phyloP scores from a whole-genome alignment of 495 filamentous ascomycete genomes.

The Lepidopterella palustris region DNA sequence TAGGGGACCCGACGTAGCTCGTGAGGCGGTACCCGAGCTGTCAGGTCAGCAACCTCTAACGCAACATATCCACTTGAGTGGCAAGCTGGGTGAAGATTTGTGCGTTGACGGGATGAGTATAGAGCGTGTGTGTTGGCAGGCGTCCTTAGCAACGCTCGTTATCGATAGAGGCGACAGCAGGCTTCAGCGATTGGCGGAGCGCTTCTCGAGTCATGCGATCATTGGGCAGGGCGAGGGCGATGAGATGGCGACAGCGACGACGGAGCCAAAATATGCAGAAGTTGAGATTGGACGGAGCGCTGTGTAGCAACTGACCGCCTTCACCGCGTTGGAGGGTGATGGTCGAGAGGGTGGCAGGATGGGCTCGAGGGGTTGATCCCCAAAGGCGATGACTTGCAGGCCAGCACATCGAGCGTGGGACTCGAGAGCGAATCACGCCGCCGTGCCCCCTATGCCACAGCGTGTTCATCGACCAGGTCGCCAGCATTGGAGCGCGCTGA shows the following conservation, averaged over 20 bases:
- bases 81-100: conserved; percentile 5
- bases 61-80: conserved; percentile 17
- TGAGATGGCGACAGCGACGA: conserved; percentile 6
- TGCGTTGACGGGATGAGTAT: not conserved
- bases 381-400: conserved; percentile 23
- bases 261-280: not conserved
- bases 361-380: not conserved
- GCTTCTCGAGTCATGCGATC: conserved; percentile 11
- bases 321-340: not conserved
- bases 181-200: conserved; percentile 11
- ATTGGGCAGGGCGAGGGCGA: not conserved
- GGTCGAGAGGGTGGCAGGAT: not conserved
- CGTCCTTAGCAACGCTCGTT: not conserved
- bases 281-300: not conserved
- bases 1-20: conserved; percentile 1
- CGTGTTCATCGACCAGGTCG: conserved; percentile 7
- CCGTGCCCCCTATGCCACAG: not conserved
- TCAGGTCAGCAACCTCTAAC: conserved; percentile 8
- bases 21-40: conserved; percentile 4
- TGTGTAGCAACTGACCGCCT: conserved; percentile 6
- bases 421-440: conserved; percentile 7
- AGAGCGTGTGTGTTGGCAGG: conserved; percentile 2
- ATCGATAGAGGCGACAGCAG: conserved; percentile 11
- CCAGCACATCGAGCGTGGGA: conserved; percentile 21
- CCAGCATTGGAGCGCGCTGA: conserved; percentile 1